Conservation (phyloP, 2,329 filamentous ascomycete genomes). For the Westerdykella sp. region DNA sequence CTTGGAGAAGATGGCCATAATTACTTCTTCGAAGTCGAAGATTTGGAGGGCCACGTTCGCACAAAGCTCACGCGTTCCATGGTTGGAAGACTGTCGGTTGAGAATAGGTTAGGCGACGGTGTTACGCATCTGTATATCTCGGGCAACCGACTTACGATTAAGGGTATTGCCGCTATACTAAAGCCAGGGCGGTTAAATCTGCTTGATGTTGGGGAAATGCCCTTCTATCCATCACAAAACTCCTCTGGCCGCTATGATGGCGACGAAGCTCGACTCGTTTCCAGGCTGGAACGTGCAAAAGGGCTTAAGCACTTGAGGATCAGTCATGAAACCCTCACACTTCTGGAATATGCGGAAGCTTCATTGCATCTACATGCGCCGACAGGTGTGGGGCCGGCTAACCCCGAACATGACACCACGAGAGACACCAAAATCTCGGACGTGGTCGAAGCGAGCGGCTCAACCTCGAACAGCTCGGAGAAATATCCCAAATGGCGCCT, state of each 20-base stretch:
- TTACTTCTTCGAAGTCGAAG: slow-evolving; percentile 34
- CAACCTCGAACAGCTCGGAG: too few species aligned
- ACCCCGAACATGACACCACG: too few species aligned
- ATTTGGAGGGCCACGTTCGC: slow-evolving; percentile 49
- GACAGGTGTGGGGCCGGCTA: too few species aligned
- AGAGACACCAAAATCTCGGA: too few species aligned
- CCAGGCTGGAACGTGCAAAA: too few species aligned
- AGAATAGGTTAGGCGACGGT: slow-evolving; percentile 49
- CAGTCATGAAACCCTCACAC: too few species aligned
- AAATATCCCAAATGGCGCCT: slow-evolving; percentile 22
- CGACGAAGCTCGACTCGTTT: too few species aligned
- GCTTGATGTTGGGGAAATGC: slow-evolving; percentile 45
- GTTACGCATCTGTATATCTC: slow-evolving; percentile 57
- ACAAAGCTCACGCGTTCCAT: slow-evolving; percentile 35
- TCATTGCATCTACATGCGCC: too few species aligned
- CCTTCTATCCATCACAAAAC: neutral
- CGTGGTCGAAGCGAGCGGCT: too few species aligned
- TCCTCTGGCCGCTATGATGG: too few species aligned
- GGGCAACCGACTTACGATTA: slow-evolving; percentile 50
- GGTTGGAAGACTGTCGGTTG: slow-evolving; percentile 49
- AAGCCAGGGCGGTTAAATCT: slow-evolving; percentile 48
- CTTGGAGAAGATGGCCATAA: slow-evolving; percentile 32
- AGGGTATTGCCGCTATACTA: slow-evolving; percentile 50
- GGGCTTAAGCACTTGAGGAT: too few species aligned
- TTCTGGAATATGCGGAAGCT: too few species aligned